Evolutionary conservation across 352 stramenopile genomes (phyloP).

Genomic region (Phytophthora macrochlamydospora): DNA sequence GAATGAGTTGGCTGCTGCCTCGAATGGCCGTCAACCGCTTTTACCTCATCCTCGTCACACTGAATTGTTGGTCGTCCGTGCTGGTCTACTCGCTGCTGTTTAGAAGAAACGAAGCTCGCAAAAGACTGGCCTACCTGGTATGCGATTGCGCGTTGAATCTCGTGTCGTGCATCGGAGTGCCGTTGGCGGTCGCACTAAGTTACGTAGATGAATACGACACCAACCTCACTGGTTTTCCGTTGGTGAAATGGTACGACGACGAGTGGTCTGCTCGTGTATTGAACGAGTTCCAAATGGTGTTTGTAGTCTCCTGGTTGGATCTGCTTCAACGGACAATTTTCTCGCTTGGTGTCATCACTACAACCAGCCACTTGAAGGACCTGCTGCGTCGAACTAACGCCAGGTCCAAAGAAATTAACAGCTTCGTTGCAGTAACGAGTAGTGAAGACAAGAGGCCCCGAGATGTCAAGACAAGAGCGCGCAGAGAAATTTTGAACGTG

Average conservation of each 20-base stretch:
- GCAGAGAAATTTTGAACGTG: conserved; percentile 1
- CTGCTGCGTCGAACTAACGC: conserved; percentile 3
- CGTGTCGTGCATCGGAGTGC: conserved; percentile 30
- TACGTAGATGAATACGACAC: conserved; percentile 33
- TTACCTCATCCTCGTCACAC: conserved; percentile 23
- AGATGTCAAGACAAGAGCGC: conserved; percentile 1
- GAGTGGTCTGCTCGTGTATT: conserved; percentile 21
- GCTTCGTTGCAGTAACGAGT: too few relatives aligned
- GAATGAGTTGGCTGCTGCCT: conserved; percentile 33
- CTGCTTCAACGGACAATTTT: conserved; percentile 17
- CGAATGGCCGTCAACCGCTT: conserved; percentile 28
- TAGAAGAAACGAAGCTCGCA: conserved; percentile 12
- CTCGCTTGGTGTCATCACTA: conserved; percentile 16
- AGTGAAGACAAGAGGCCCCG: too few relatives aligned
- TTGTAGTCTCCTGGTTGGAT: conserved; percentile 24
- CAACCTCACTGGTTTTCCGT: conserved; percentile 15
- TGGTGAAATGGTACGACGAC: conserved; percentile 36
- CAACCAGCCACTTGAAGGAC: conserved; percentile 21
- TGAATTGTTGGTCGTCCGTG: conserved; percentile 37
- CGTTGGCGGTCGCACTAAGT: conserved; percentile 19
- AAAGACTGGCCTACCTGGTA: conserved; percentile 31
- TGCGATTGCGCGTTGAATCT: conserved; percentile 37
- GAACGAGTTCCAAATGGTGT: conserved; percentile 31
- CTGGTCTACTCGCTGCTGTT: conserved; percentile 26
- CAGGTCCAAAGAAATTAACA: background rate